Base-by-base conservation (phyloP, 2,329 filamentous ascomycete genomes). In the Neofusicoccum sp. region DNA sequence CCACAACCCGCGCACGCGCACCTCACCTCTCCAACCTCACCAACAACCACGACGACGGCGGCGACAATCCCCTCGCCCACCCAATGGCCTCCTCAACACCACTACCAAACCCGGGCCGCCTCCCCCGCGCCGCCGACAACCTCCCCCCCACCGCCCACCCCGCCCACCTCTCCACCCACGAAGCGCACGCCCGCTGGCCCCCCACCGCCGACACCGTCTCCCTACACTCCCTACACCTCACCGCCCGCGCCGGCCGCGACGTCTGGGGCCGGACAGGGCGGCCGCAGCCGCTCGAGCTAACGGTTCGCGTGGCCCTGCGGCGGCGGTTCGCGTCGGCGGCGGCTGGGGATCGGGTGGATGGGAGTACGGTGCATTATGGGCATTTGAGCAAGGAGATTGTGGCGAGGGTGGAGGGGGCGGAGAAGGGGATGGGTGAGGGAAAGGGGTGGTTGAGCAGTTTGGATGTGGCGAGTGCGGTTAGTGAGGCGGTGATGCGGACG, bases 331-430 rank as follows among this genome's bases (percentile, higher is more conserved):
- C 76, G 49, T 78, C 81, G 0, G 84, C 87, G 1, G 85, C 86
- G 0, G 68, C 78, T 1, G 73, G 73, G 4, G 89, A 93, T 74
- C 76, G 76, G 7, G 81, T 93, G 34, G 82, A 85, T 47, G 73
- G 75, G n/a, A 89, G 89, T 69, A 92, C 89, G 2, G 84, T 91
- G 26, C 88, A 93, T 75, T 93, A 93, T 68, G 89, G 89, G 1
- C 80, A 78, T 8, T 79, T 92, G 12, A 87, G 85, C 76, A 91
- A 91, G 75, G 79, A 80, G 0, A 79, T 92, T 12, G 75, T 88
- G 1, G 38, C n/a, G 36, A n/a, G 24, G 6, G 5, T 56, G 33
- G 72, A 73, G 26, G 76, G 76, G 11, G 69, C 87, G 28, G 45
- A 16, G 3, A 16, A 9, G 4, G 43, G 43, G 3, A 34, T 33